phyloP scores from a whole-genome alignment of 2,329 filamentous ascomycete species.

The Chrysoporthe deuterocubensis region DNA sequence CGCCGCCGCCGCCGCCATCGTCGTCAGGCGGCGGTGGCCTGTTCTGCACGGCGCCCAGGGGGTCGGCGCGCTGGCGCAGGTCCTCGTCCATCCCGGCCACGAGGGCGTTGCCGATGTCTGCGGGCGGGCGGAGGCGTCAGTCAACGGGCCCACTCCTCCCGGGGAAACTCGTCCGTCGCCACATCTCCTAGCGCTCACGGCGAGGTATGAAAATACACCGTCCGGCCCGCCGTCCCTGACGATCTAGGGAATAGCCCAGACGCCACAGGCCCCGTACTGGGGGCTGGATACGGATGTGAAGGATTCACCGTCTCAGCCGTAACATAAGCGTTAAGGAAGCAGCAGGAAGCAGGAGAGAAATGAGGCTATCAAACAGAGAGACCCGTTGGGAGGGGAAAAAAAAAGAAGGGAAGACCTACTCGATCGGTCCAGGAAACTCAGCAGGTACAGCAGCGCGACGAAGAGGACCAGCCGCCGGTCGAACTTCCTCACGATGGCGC shows the following conservation, averaged over 20 bases:
- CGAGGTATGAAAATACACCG: neutral
- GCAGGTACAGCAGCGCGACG: slow-evolving; percentile 79
- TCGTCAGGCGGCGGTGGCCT: slow-evolving; percentile 39
- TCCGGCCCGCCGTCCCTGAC: neutral
- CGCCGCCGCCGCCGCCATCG: slow-evolving; percentile 38
- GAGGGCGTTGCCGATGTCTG: slow-evolving; percentile 66
- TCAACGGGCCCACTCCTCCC: too few relatives aligned
- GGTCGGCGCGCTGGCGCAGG: slow-evolving; percentile 40
- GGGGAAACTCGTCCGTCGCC: too few relatives aligned
- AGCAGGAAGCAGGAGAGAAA: neutral
- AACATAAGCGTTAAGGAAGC: neutral
- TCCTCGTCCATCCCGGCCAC: slow-evolving; percentile 68
- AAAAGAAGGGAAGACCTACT: slow-evolving; percentile 53
- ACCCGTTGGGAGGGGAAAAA: slow-evolving; percentile 25
- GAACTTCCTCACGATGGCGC: slow-evolving; percentile 71
- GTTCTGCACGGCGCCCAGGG: neutral
- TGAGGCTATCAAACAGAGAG: neutral
- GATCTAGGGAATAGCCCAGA: neutral
- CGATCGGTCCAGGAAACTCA: slow-evolving; percentile 84
- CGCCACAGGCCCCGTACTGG: neutral
- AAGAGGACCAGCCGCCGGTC: slow-evolving; percentile 80
- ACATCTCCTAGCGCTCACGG: neutral
- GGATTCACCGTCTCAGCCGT: neutral
- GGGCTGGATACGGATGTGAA: neutral
- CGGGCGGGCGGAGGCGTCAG: neutral